Evolutionary conservation across 805 yeast species (phyloP).

Genomic region (Metschnikowia bowlesiae): DNA sequence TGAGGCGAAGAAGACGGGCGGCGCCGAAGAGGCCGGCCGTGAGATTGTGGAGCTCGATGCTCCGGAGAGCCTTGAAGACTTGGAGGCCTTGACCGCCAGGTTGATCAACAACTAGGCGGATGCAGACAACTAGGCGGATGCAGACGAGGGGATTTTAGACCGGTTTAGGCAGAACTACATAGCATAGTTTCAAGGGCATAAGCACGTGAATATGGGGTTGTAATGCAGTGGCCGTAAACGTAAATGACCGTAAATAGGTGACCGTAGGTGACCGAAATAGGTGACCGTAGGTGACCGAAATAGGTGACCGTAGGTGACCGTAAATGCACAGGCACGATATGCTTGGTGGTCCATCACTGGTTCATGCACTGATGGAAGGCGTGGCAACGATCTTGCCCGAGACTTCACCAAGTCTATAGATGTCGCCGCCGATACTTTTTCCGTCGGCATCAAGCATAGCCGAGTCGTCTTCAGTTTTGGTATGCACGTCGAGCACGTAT

Average conservation of each 20-base stretch:
- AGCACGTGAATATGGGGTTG: no score
- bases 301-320: no score
- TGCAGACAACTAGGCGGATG: no score
- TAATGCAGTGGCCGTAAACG: no score
- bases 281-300: no score
- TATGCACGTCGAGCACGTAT: slow-evolving; percentile 45
- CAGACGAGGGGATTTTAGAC: no score
- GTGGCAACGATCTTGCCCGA: slow-evolving; percentile 18
- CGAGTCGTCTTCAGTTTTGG: slow-evolving; percentile 26
- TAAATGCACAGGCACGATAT: not conserved
- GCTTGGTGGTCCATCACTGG: not conserved
- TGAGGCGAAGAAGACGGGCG: slow-evolving; percentile 16
- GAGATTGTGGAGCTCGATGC: slow-evolving; percentile 69
- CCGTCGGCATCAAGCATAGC: slow-evolving; percentile 15
- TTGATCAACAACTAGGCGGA: slow-evolving; percentile 26
- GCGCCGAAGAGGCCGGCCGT: slow-evolving; percentile 19
- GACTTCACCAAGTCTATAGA: slow-evolving; percentile 15
- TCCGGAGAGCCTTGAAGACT: slow-evolving; percentile 88
- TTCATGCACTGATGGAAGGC: slow-evolving; percentile 8
- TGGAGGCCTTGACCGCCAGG: slow-evolving; percentile 77
- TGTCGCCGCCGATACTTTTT: slow-evolving; percentile 13
- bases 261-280: no score
- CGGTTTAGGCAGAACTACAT: no score
- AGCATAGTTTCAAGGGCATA: no score
- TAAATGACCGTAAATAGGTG: no score